Conservation (phyloP, 306 rosid species). For the Lablab purpureus region DNA sequence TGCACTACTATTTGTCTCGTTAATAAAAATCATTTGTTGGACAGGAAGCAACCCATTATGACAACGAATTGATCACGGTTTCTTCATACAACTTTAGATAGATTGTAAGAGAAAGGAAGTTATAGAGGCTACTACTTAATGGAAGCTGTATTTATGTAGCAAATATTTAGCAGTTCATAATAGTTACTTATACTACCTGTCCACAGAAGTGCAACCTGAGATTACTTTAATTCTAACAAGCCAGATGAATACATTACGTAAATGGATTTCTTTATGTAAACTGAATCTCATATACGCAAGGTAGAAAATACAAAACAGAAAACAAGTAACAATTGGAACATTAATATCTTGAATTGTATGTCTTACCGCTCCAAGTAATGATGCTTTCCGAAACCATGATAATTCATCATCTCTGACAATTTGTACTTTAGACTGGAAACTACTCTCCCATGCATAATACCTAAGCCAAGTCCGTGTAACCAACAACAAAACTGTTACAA, state of each 20-base stretch:
- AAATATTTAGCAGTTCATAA: conserved; percentile 1
- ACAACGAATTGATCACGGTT: neutral
- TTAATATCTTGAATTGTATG: conserved; percentile 32
- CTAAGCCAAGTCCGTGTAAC: conserved; percentile 63
- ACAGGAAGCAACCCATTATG: conserved; percentile 26
- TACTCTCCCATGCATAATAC: conserved; percentile 98
- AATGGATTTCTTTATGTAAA: conserved; percentile 3
- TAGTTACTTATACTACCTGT: neutral
- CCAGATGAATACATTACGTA: conserved; percentile 14
- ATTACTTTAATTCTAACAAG: conserved; percentile 24
- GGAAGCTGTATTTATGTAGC: conserved; percentile 1
- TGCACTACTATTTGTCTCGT: neutral
- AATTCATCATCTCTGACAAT: conserved; percentile 77
- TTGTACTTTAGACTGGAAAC: conserved; percentile 86
- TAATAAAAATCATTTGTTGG: conserved; percentile 4
- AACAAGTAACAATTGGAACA: conserved; percentile 28
- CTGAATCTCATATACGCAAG: neutral
- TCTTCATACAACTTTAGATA: neutral
- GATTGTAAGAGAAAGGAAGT: neutral
- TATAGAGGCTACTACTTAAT: neutral
- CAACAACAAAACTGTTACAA: conserved; percentile 43
- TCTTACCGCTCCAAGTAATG: conserved; percentile 88
- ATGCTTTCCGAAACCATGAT: conserved; percentile 86
- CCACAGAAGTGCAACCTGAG: conserved; percentile 33
- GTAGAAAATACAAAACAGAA: conserved; percentile 29